These are phyloP conservation scores for Puccinia horiana DNA, from an alignment of 1,284 basidiomycete species.

Conservation along the genomic window DNA sequence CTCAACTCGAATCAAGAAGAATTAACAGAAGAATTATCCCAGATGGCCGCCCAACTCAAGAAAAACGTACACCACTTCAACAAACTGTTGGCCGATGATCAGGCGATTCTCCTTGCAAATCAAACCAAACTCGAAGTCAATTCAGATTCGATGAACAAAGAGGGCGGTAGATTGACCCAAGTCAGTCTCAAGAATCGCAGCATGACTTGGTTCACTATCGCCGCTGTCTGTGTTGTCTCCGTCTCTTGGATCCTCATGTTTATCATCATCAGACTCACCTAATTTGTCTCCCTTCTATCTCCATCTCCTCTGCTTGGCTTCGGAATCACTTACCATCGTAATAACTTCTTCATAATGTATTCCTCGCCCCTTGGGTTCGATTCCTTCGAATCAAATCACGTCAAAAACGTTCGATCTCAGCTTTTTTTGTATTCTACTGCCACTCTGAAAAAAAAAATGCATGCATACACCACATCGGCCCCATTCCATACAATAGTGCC, in stretches of 20 bases:
- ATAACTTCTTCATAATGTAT: no score
- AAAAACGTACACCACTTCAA: conserved; percentile 73
- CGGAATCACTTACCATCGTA: no score
- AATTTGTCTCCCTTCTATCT: conserved; percentile 46
- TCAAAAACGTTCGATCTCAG: no score
- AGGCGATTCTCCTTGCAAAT: conserved; percentile 65
- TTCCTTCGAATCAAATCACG: no score
- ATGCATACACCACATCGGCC: no score
- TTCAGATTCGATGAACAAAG: conserved; percentile 69
- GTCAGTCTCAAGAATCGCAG: conserved; percentile 68
- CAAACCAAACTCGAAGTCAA: conserved; percentile 72
- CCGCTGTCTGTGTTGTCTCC: conserved; percentile 66
- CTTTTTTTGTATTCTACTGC: no score
- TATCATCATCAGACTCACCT: conserved; percentile 69
- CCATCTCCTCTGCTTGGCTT: background rate
- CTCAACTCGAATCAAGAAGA: conserved; percentile 64
- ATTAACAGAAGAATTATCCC: conserved; percentile 70
- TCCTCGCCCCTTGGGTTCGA: no score
- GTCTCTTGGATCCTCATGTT: conserved; percentile 72
- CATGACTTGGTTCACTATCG: conserved; percentile 71
- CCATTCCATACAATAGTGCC: no score
- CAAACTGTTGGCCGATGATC: conserved; percentile 68
- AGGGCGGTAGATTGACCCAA: conserved; percentile 68
- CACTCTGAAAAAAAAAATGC: no score
- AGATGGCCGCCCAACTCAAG: conserved; percentile 75